Evolutionary conservation across 1,284 basidiomycete genomes (phyloP).

Genomic region (Sanghuangporus sanghuang): DNA sequence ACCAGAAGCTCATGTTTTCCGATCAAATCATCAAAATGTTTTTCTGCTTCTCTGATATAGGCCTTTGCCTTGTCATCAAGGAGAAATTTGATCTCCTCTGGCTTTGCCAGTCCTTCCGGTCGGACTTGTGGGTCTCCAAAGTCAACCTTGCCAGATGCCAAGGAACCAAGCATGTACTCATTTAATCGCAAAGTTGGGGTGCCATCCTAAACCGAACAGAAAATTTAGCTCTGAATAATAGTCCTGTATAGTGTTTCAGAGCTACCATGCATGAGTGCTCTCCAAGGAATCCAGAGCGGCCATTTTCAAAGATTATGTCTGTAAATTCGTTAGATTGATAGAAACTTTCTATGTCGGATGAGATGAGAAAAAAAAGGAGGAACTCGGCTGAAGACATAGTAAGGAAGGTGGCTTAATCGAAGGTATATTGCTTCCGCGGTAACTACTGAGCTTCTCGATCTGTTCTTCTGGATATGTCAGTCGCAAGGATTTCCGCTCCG

Average conservation of each 20-base stretch:
- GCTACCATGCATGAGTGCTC: constrained; percentile 84
- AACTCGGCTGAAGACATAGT: background rate
- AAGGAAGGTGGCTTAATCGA: background rate
- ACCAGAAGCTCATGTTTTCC: constrained; percentile 79
- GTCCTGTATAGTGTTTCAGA: background rate
- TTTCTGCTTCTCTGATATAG: constrained; percentile 52
- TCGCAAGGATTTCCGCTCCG: background rate
- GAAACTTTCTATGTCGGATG: background rate
- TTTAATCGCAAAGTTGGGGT: constrained; percentile 94
- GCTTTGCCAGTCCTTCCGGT: constrained; percentile 46
- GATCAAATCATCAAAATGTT: constrained; percentile 76
- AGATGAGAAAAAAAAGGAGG: background rate
- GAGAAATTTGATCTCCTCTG: constrained; percentile 70
- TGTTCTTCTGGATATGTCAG: background rate
- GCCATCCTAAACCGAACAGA: constrained; percentile 55
- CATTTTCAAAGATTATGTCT: constrained; percentile 93
- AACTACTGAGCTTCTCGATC: background rate
- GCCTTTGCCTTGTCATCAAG: constrained; percentile 55
- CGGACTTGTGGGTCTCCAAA: constrained; percentile 44
- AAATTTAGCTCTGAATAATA: constrained; percentile 15
- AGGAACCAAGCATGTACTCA: constrained; percentile 84
- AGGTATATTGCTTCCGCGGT: background rate
- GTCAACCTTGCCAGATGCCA: constrained; percentile 78
- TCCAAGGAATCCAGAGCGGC: constrained; percentile 87
- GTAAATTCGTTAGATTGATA: constrained; percentile 14